Percentiles rank a stretch among this genome's conserved stretches.
These are phyloP conservation scores for Lineolata rhizophorae DNA, from an alignment of 495 filamentous ascomycete genomes.

Conservation along the genomic window DNA sequence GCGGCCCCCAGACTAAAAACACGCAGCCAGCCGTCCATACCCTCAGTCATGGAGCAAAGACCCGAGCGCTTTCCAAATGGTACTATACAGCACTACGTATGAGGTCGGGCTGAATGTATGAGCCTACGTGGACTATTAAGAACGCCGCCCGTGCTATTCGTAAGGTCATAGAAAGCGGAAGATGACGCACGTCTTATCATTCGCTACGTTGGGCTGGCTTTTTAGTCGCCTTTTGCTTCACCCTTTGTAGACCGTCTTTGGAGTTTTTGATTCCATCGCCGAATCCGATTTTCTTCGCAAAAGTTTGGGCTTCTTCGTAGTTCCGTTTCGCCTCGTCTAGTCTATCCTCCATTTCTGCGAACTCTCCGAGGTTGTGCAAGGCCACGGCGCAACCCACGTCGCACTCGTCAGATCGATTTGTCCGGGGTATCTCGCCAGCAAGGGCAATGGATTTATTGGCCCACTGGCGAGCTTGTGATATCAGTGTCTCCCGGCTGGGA, in stretches of 20 bases:
- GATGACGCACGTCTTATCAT: too few relatives aligned
- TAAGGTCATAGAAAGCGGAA: too few relatives aligned
- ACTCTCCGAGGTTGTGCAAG: slow-evolving; percentile 67
- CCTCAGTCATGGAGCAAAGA: too few relatives aligned
- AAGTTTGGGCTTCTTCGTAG: slow-evolving; percentile 38
- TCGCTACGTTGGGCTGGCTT: too few relatives aligned
- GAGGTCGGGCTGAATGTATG: too few relatives aligned
- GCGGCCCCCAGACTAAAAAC: too few relatives aligned
- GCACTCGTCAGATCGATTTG: slow-evolving; percentile 54
- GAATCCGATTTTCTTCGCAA: slow-evolving; percentile 42
- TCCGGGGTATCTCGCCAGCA: slow-evolving; percentile 29
- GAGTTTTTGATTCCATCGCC: slow-evolving; percentile 39
- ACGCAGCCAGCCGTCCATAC: too few relatives aligned
- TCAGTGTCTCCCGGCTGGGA: slow-evolving; percentile 21
- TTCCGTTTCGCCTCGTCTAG: slow-evolving; percentile 34
- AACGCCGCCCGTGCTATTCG: too few relatives aligned
- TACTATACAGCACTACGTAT: too few relatives aligned
- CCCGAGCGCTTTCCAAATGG: too few relatives aligned
- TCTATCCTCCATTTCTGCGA: slow-evolving; percentile 50
- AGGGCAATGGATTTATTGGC: slow-evolving; percentile 49
- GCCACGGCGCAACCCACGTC: slow-evolving; percentile 67
- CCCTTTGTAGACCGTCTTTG: slow-evolving; percentile 27
- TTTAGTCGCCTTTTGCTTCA: too few relatives aligned
- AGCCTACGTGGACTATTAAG: too few relatives aligned
- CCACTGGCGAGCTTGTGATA: slow-evolving; percentile 47